Base-by-base conservation (phyloP, 225 moss, liverwort and hornwort species). In the Antitrichia curtipendula region DNA sequence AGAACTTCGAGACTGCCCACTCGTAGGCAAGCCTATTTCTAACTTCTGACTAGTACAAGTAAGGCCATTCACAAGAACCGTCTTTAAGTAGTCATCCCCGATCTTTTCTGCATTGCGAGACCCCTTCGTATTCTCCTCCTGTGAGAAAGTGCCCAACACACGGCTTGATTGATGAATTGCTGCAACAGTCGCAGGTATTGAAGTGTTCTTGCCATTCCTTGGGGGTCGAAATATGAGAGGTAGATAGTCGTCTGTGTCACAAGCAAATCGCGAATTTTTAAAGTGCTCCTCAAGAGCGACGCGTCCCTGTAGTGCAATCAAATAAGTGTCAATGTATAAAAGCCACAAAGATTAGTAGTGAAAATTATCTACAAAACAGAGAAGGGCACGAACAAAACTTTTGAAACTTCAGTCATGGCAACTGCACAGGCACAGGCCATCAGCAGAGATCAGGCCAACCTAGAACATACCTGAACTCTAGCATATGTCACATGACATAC, bases 401-500 rank as follows among this genome's bases (percentile, higher is more conserved):
- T 15, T 28, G 56, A 11, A 43, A 15, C 52, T 21, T 36, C 31
- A 74, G 74, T n/a, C n/a, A n/a, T n/a, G n/a, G n/a, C n/a, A n/a
- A n/a, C n/a, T n/a, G n/a, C n/a, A n/a, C n/a, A n/a, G n/a, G n/a
- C n/a, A n/a, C n/a, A 72, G 58, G 43, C 18, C 50, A 50, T 27
- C 40, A 8, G 60, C 62, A 78, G 62, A 76, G 40, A 73, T 59
- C 68, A 80, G 57, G 31, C 69, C 60, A n/a, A 81, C 54, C n/a
- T n/a, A 68, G 10, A 49, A 41, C 89, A 87, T 63, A 96, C 98
- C 97, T 98, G 98, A 65, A 98, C 97, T 60, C 98, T 94, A 23
- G 98, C 98, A 82, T 98, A 98, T 40, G 98, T 95, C 76, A 97
- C 97, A 88, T 98, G 93, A 77, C 98, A 98, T 49, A 98, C 93